phyloP scores from a whole-genome alignment of 768 basidiomycete genomes.

The Mycena haematopus region DNA sequence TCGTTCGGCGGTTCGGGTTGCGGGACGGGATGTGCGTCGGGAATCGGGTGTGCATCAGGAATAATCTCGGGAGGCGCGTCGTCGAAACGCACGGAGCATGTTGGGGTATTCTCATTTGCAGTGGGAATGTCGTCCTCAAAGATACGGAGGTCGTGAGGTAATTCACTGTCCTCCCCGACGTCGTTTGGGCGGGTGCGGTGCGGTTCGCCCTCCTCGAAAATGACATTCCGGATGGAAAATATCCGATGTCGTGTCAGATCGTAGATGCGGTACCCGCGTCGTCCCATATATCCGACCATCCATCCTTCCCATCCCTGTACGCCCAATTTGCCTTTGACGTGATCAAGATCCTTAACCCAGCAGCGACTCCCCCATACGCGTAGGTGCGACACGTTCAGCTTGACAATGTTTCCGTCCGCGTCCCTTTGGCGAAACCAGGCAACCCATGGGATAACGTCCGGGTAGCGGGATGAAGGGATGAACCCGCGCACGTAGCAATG shows the following conservation, averaged over 20 bases:
- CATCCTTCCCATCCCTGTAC: slow-evolving; percentile 22
- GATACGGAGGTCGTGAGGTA: no score
- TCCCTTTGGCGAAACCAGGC: slow-evolving; percentile 5
- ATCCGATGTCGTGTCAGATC: slow-evolving; percentile 8
- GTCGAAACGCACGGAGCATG: no score
- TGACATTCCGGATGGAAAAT: slow-evolving; percentile 19
- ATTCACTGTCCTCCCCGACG: no score
- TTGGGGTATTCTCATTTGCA: no score
- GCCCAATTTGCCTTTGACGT: slow-evolving; percentile 18
- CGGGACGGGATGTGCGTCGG: no score
- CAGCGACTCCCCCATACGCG: slow-evolving; percentile 23
- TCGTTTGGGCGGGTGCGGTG: no score
- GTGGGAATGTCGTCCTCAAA: no score
- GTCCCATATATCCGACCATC: slow-evolving; percentile 26
- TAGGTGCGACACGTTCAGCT: slow-evolving; percentile 25
- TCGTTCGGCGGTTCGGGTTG: no score
- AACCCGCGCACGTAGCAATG: slow-evolving; percentile 36
- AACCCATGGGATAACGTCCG: slow-evolving; percentile 17
- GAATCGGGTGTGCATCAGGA: no score
- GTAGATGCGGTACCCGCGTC: slow-evolving; percentile 20
- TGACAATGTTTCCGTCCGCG: not conserved
- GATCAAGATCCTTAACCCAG: slow-evolving; percentile 28
- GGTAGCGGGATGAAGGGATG: slow-evolving; percentile 31
- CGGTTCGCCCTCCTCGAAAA: slow-evolving; percentile 16
- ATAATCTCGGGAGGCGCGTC: no score